Conservation (phyloP, 768 basidiomycete genomes). For the Tremella yokohamensis region DNA sequence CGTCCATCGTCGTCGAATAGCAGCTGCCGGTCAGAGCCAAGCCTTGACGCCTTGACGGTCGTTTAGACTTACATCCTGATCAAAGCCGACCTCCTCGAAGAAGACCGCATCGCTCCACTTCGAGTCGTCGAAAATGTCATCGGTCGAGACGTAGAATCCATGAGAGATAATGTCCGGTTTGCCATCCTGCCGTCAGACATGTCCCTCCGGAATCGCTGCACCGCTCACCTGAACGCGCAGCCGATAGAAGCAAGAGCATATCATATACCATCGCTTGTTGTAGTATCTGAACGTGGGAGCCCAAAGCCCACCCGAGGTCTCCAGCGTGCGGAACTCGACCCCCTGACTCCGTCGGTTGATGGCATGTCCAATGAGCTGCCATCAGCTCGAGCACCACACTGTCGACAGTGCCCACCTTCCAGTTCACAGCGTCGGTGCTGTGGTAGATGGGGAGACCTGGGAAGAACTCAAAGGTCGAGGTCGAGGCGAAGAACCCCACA, state of each 20-base stretch:
- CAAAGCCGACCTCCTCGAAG: slow-evolving; percentile 27
- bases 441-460: slow-evolving; percentile 41
- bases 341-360: slow-evolving; percentile 23
- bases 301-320: slow-evolving; percentile 20
- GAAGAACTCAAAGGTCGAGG: slow-evolving; percentile 41
- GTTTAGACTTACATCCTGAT: slow-evolving; percentile 23
- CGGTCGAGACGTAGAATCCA: slow-evolving; percentile 29
- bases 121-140: slow-evolving; percentile 28
- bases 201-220: background rate
- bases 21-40: slow-evolving; percentile 2
- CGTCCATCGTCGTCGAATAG: slow-evolving; percentile 9
- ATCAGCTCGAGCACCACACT: background rate
- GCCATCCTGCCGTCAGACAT: background rate
- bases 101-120: slow-evolving; percentile 26
- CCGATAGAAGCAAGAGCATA: background rate
- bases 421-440: slow-evolving; percentile 27
- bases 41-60: background rate
- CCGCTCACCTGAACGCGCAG: background rate
- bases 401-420: slow-evolving; percentile 17
- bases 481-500: slow-evolving; percentile 31
- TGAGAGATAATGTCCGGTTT: slow-evolving; percentile 10
- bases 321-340: slow-evolving; percentile 20
- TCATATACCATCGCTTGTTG: slow-evolving; percentile 27
- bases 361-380: slow-evolving; percentile 22
- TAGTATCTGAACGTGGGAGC: slow-evolving; percentile 34